Evolutionary conservation across 2,329 filamentous ascomycete species (phyloP).

Genomic region (Magnaporthiopsis rhizophila): DNA sequence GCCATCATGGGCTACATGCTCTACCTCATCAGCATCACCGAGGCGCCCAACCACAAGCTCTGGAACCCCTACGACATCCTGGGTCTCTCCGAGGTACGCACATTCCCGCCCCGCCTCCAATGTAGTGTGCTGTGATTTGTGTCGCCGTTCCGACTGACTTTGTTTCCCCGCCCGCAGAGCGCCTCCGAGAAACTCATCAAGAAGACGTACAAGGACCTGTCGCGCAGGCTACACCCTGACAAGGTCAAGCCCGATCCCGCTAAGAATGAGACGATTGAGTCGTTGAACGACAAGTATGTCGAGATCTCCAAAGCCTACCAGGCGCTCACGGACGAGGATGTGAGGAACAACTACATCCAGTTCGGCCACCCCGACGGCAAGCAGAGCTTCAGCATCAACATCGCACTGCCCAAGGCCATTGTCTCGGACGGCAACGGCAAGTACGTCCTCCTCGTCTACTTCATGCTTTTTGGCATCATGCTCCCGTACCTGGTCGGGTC

Average conservation of each 20-base stretch:
- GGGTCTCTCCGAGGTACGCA: slow-evolving; percentile 67
- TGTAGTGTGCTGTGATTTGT: background rate
- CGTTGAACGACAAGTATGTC: slow-evolving; percentile 80
- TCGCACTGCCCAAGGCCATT: slow-evolving; percentile 88
- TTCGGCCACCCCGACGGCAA: slow-evolving; percentile 97
- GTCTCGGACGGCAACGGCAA: slow-evolving; percentile 91
- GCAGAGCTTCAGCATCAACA: slow-evolving; percentile 96
- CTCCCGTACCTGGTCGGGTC: slow-evolving; percentile 89
- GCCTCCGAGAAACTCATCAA: slow-evolving; percentile 87
- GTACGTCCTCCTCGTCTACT: slow-evolving; percentile 88
- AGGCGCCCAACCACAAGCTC: slow-evolving; percentile 63
- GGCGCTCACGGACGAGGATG: slow-evolving; percentile 90
- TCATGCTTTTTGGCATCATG: slow-evolving; percentile 76
- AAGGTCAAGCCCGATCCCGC: slow-evolving; percentile 75
- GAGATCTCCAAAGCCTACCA: slow-evolving; percentile 98
- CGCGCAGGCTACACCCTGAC: slow-evolving; percentile 84
- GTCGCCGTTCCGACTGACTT: background rate
- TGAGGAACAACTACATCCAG: slow-evolving; percentile 93
- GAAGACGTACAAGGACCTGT: slow-evolving; percentile 79
- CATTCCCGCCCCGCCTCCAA: slow-evolving; percentile 9
- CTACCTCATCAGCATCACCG: slow-evolving; percentile 79
- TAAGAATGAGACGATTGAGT: slow-evolving; percentile 84
- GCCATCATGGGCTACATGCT: slow-evolving; percentile 79
- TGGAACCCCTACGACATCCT: slow-evolving; percentile 98
- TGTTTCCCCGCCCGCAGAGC: slow-evolving; percentile 40